phyloP scores from a whole-genome alignment of 306 rosid genomes.

The Inga leiocalycina region DNA sequence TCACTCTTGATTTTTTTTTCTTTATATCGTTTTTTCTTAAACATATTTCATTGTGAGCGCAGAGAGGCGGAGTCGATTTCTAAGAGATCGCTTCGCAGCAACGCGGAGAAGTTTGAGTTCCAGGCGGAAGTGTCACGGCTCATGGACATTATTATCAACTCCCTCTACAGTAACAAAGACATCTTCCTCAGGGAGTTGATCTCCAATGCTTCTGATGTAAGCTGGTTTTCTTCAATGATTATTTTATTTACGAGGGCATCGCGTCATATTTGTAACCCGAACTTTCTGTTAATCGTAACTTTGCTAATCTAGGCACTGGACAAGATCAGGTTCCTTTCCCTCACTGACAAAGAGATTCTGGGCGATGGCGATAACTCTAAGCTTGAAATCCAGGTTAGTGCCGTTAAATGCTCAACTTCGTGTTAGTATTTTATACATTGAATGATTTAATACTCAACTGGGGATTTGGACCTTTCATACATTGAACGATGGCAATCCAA shows the following conservation, averaged over 20 bases:
- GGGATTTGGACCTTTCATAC: not conserved
- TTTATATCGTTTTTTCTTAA: not conserved
- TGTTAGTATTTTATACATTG: not conserved
- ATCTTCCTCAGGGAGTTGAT: slow-evolving; percentile 97
- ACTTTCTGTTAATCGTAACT: slow-evolving; percentile 8
- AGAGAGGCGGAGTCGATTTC: slow-evolving; percentile 97
- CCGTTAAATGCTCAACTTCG: not conserved
- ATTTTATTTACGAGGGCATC: not conserved
- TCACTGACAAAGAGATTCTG: slow-evolving; percentile 88
- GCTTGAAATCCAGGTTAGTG: slow-evolving; percentile 87
- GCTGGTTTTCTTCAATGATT: slow-evolving; percentile 19
- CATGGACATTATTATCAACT: slow-evolving; percentile 96
- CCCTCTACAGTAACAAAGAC: slow-evolving; percentile 97
- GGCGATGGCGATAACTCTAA: slow-evolving; percentile 94
- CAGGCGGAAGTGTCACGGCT: slow-evolving; percentile 99
- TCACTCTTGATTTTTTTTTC: not conserved
- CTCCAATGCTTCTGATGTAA: slow-evolving; percentile 97
- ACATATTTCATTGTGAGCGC: slow-evolving; percentile 13
- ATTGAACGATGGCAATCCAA: not conserved
- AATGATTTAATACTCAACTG: not conserved
- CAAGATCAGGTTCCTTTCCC: slow-evolving; percentile 96
- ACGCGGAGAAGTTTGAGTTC: slow-evolving; percentile 90
- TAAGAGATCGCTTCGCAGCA: slow-evolving; percentile 74
- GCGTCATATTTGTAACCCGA: not conserved
- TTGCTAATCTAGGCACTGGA: slow-evolving; percentile 70